These are phyloP conservation scores for Trichoderma sp. DNA, from an alignment of 2,329 filamentous ascomycete species.

Conservation along the genomic window DNA sequence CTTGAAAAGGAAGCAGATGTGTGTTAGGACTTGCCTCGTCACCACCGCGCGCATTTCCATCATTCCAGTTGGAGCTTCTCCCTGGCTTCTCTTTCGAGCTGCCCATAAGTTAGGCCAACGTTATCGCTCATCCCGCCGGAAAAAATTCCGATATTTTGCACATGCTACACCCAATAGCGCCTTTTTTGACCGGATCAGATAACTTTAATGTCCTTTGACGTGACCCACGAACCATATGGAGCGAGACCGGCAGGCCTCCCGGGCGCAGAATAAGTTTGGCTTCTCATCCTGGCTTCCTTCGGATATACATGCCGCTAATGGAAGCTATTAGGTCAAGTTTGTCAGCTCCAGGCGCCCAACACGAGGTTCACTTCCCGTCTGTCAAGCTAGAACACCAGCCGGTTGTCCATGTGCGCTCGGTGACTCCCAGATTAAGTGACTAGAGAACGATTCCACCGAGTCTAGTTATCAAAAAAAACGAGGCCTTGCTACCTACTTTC, in stretches of 20 bases:
- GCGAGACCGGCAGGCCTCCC: background rate
- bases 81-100: too few relatives aligned
- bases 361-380: background rate
- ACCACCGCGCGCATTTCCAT: too few relatives aligned
- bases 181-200: background rate
- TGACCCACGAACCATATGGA: background rate
- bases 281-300: background rate
- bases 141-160: background rate
- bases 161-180: background rate
- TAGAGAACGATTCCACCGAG: background rate
- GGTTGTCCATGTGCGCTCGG: background rate
- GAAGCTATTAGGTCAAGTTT: background rate
- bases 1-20: too few relatives aligned
- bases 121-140: background rate
- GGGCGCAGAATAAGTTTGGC: background rate
- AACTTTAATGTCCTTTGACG: conserved; percentile 5
- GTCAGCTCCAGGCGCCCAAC: background rate
- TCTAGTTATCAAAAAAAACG: background rate
- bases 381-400: background rate
- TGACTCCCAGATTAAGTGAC: background rate
- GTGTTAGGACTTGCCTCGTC: too few relatives aligned
- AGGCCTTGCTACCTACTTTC: background rate
- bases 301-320: background rate
- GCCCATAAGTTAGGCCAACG: background rate
- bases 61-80: too few relatives aligned